phyloP scores from a whole-genome alignment of 225 moss, liverwort and hornwort genomes.

The Sphagnum tenellum region DNA sequence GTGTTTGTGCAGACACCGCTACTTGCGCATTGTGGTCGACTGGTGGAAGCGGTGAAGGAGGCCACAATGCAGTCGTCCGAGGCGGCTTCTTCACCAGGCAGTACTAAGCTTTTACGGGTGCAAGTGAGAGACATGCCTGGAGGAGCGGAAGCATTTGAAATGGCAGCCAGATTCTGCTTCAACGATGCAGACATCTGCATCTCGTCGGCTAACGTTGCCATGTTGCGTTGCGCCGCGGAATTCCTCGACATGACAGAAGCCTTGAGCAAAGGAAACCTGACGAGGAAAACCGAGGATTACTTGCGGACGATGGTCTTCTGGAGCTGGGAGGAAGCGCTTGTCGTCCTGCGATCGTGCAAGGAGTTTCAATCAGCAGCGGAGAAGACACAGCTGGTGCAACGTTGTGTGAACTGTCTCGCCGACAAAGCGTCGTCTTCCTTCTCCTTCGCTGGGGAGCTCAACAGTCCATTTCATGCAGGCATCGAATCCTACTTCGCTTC shows the following conservation, averaged over 20 bases:
- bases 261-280: slow-evolving; percentile 46
- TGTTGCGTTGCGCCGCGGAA: slow-evolving; percentile 76
- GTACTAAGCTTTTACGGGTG: slow-evolving; percentile 39
- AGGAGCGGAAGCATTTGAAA: slow-evolving; percentile 72
- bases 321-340: slow-evolving; percentile 83
- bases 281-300: slow-evolving; percentile 56
- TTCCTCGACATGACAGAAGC: slow-evolving; percentile 80
- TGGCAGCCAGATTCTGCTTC: slow-evolving; percentile 66
- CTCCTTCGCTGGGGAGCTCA: slow-evolving; percentile 38
- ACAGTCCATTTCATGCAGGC: slow-evolving; percentile 50
- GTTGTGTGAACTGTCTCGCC: slow-evolving; percentile 63
- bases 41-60: slow-evolving; percentile 43
- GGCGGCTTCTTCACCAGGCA: slow-evolving; percentile 18
- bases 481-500: slow-evolving; percentile 57
- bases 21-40: slow-evolving; percentile 48
- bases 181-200: slow-evolving; percentile 29
- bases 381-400: slow-evolving; percentile 52
- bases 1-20: slow-evolving; percentile 40
- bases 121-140: slow-evolving; percentile 74
- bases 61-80: slow-evolving; percentile 25
- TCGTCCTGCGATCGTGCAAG: slow-evolving; percentile 63
- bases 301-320: slow-evolving; percentile 66
- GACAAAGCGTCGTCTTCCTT: slow-evolving; percentile 43
- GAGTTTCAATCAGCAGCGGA: slow-evolving; percentile 59
- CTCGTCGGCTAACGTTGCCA: slow-evolving; percentile 66